Evolutionary conservation across 495 filamentous ascomycete species (phyloP).

Genomic region (Hypoxylon perforatum): DNA sequence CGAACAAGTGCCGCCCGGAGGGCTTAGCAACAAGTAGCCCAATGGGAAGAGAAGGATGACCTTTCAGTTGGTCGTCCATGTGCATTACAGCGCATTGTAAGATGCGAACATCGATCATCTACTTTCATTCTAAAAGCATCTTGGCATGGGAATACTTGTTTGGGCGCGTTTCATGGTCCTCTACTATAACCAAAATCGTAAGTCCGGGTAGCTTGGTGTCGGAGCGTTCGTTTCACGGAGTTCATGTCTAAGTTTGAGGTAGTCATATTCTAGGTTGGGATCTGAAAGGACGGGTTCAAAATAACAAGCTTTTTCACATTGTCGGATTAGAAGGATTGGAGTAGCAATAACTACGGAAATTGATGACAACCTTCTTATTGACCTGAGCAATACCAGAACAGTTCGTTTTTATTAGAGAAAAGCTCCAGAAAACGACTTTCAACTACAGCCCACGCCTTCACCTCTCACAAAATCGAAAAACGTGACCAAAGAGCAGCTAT

Average conservation of each 20-base stretch:
- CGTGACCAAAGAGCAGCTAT: background rate
- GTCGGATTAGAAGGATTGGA: background rate
- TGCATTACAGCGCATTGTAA: background rate
- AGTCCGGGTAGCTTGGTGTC: constrained; percentile 9
- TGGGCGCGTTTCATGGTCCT: background rate
- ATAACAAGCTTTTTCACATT: background rate
- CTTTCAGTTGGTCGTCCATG: background rate
- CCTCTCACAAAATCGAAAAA: no score
- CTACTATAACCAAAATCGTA: constrained; percentile 16
- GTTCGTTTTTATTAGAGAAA: no score
- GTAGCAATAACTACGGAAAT: background rate
- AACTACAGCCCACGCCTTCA: no score
- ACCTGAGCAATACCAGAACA: background rate
- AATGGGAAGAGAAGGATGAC: background rate
- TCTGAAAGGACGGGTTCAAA: background rate
- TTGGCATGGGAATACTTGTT: background rate
- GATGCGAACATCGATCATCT: constrained; percentile 3
- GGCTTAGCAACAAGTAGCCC: background rate
- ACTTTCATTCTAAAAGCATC: background rate
- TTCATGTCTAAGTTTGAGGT: background rate
- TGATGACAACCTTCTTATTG: background rate
- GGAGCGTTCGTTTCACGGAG: constrained; percentile 13
- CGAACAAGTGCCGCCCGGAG: background rate
- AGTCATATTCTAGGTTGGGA: background rate
- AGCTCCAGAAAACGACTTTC: no score